These are phyloP conservation scores for Yamagishiella unicocca DNA, from an alignment of 139 green algal species.

Conservation along the genomic window DNA sequence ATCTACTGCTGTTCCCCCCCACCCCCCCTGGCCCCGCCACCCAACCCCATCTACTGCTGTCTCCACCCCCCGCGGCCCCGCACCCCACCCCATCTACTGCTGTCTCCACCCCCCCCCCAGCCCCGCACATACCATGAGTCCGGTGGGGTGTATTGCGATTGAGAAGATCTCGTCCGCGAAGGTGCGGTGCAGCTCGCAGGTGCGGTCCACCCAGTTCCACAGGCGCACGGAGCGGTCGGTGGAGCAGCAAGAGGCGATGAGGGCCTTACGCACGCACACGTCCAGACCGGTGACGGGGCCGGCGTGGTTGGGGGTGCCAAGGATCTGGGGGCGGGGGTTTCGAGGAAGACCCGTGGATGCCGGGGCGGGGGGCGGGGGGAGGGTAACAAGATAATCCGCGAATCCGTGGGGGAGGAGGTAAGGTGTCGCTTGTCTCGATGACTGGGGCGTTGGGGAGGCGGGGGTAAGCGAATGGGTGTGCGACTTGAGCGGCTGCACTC, in stretches of 20 bases:
- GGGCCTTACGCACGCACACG: slow-evolving; percentile 84
- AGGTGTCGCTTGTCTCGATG: no score
- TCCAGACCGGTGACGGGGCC: slow-evolving; percentile 73
- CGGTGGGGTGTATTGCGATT: slow-evolving; percentile 90
- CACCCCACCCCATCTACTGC: neutral
- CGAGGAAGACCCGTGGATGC: neutral
- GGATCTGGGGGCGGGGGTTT: neutral
- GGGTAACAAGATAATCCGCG: no score
- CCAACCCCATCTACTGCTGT: no score
- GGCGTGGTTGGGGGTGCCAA: slow-evolving; percentile 65
- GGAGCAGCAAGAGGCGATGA: slow-evolving; percentile 84
- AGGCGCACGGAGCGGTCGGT: slow-evolving; percentile 84
- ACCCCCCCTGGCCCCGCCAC: no score
- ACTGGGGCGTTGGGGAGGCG: no score
- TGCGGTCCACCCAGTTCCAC: slow-evolving; percentile 91
- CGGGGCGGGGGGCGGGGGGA: neutral
- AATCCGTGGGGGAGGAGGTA: no score
- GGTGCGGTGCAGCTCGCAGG: slow-evolving; percentile 70
- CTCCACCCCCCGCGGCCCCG: no score
- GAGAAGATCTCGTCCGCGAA: slow-evolving; percentile 85
- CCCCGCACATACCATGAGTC: slow-evolving; percentile 66
- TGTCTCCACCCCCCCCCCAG: neutral
- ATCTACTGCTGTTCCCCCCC: no score
- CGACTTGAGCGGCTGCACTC: no score
- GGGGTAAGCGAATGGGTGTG: no score